Evolutionary conservation across 148 eudicot genomes (phyloP), one percentile per base, ranked within the genome.

Genomic region (Spergularia bocconei): DNA sequence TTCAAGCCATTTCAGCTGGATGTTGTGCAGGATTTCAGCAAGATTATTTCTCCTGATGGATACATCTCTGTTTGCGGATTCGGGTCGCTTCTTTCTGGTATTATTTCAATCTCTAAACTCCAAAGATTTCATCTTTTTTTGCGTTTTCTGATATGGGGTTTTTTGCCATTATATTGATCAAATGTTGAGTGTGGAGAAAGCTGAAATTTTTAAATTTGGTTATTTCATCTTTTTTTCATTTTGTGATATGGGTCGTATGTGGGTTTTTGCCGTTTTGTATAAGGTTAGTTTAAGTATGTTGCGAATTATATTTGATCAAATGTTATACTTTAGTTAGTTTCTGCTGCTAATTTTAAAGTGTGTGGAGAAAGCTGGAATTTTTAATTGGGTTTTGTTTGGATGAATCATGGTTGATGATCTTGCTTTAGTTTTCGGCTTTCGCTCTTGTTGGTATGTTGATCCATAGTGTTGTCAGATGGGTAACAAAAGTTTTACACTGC

Each of bases 61-160:
- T 78, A 69, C 64, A 72, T 95, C 82, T 85, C 97, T 76, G 77
- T 95, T 72, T 90, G 92, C 56, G 98, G 98, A 80, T 95, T 95
- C 83, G 98, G 97, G 39, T 95, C 98, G 76, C 97, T 95, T 64
- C 92, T 95, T 82, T 95, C 97, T 62, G 97, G 98, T 95, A 80
- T 60, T 55, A 55, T 29, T 41, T 21, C 20, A 17, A 12, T 48
- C 19, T 50, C 11, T 48, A 13, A 5, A n/a, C 13, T n/a, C 64
- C 20, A 61, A 54, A 75, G 69, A 52, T 69, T 75, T 10, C 8
- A 69, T 79, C 64, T 69, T 75, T 69, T 38, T 52, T 11, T n/a
- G 25, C 9, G 2, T 69, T 74, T 54, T 9, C 23, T 57, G 67
- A 9, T 17, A 2, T 52, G 39, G 75, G 60, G 68, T 50, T 62